These are phyloP conservation scores for Osmanthus fragrans DNA, from an alignment of 257 asterid genomes.

Conservation along the genomic window DNA sequence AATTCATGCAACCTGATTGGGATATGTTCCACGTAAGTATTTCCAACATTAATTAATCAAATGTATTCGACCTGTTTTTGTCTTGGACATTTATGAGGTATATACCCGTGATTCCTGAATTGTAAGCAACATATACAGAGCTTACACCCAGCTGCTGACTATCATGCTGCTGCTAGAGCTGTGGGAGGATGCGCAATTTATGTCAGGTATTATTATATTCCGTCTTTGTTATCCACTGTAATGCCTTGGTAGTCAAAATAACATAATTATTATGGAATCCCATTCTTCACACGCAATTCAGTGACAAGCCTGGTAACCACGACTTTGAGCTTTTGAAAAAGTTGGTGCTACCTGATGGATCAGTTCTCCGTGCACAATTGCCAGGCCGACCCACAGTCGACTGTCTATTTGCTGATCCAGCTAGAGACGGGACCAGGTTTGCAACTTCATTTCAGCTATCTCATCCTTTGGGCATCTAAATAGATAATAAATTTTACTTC, in stretches of 20 bases:
- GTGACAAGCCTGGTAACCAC: conserved; percentile 93
- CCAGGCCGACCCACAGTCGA: conserved; percentile 94
- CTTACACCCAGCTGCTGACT: conserved; percentile 51
- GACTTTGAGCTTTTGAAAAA: conserved; percentile 82
- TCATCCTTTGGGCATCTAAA: neutral
- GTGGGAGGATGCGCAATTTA: conserved; percentile 62
- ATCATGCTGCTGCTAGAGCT: conserved; percentile 57
- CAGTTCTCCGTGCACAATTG: conserved; percentile 78
- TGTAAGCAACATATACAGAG: conserved; percentile 31
- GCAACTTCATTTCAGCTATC: neutral
- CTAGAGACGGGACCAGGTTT: conserved; percentile 89
- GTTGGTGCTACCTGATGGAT: conserved; percentile 91
- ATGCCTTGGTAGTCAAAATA: neutral
- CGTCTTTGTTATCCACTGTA: neutral
- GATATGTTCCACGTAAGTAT: conserved; percentile 92
- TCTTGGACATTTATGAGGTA: neutral
- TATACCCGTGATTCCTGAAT: conserved; percentile 1
- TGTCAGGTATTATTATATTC: conserved; percentile 32
- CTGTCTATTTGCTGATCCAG: conserved; percentile 87
- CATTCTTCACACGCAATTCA: conserved; percentile 17
- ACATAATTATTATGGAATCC: neutral
- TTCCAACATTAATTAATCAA: neutral
- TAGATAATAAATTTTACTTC: too few relatives aligned
- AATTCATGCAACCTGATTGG: conserved; percentile 96
- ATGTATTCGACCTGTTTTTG: neutral